Conservation (phyloP, 805 yeast genomes). For the Spathaspora sp. region DNA sequence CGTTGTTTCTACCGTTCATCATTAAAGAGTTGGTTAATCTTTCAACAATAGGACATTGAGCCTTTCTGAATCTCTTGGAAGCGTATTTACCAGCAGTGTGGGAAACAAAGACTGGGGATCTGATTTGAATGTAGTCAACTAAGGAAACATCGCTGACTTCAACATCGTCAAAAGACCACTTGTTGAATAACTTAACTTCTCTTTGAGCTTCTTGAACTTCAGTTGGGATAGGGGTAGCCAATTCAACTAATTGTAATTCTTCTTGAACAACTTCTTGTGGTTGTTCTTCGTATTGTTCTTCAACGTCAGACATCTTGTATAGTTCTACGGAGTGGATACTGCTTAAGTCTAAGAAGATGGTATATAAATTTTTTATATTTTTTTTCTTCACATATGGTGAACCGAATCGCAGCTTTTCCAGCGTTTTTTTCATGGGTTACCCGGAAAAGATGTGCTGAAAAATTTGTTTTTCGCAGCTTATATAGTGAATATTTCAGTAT, state of each 20-base stretch:
- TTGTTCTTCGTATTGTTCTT: constrained; percentile 44
- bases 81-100: constrained; percentile 99
- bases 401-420: not conserved
- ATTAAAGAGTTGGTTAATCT: constrained; percentile 99
- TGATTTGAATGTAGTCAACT: constrained; percentile 97
- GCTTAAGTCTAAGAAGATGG: not conserved
- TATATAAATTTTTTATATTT: constrained; percentile 1
- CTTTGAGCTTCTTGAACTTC: constrained; percentile 94
- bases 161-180: constrained; percentile 98
- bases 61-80: constrained; percentile 99
- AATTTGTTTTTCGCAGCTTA: constrained; percentile 4
- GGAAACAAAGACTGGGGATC: constrained; percentile 95
- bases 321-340: not conserved
- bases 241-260: constrained; percentile 74
- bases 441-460: constrained; percentile 15
- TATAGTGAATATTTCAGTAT: constrained; percentile 14
- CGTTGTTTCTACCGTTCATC: constrained; percentile 99
- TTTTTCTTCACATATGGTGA: not conserved
- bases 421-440: constrained; percentile 12
- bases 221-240: constrained; percentile 95
- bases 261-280: constrained; percentile 80
- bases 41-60: constrained; percentile 99
- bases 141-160: constrained; percentile 97
- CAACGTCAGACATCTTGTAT: constrained; percentile 74
- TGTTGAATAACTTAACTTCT: constrained; percentile 98